Base-by-base conservation (phyloP, 2,329 filamentous ascomycete species). In the Fusarium torulosum region DNA sequence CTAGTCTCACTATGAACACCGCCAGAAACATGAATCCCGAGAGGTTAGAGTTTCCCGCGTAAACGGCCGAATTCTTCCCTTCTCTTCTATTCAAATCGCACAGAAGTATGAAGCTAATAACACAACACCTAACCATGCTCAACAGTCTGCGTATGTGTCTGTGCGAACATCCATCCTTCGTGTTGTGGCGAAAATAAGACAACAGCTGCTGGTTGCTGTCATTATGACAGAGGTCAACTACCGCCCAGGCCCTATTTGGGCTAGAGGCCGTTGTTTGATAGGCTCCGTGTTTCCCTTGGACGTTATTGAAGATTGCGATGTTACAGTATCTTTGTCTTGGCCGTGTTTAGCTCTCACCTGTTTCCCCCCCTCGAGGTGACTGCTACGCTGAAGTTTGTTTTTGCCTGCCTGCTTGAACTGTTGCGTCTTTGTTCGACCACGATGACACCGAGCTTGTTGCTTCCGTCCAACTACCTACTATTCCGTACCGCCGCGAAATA, bases 191-290 rank as follows among this genome's bases (percentile, higher is more conserved):
- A 45, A 53, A 19, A 19, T 4, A n/a, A 37, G 7, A 37, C 6
- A 10, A 15, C 6, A 33, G 38, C 49, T 53, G 43, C 35, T n/a
- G 33, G 25, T 47, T 55, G 51, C 42, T 65, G 65, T 67, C 65
- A 67, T 68, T 23, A 65, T 67, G 65, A 67, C 55, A 41, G 35
- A 43, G 15, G 43, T 31, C 46, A 56, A 65, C 59, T 65, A 50
- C 44, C 44, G 61, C 49, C 53, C 47, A 46, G 54, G 25, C 55
- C 59, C 49, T 59, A 55, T 68, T 68, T 21, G 45, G 50, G 66
- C 47, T 68, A 65, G 65, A 66, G 45, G 65, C 59, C 59, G 59
- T 65, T 61, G 15, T 27, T 52, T 68, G 53, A 68, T 67, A 56
- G 54, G 64, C 42, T 43, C 41, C 59, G 31, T 25, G 55, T 52